phyloP scores from a whole-genome alignment of 2,329 filamentous ascomycete genomes.

The Rhinocladiella mackenziei region DNA sequence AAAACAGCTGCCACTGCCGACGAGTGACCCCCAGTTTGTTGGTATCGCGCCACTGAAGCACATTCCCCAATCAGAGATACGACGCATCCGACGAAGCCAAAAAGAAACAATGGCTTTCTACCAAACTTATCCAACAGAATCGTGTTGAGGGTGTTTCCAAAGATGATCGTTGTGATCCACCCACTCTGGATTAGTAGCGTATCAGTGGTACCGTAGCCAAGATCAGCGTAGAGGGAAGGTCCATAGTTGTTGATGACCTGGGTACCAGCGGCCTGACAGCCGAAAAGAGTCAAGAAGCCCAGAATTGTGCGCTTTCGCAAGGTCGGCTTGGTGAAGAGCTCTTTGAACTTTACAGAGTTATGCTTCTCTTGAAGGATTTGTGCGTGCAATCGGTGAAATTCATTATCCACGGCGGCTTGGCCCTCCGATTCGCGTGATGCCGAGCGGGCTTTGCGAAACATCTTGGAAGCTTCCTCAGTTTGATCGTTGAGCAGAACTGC shows the following conservation, averaged over 20 bases:
- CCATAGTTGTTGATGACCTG: constrained; percentile 22
- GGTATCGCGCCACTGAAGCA: constrained; percentile 48
- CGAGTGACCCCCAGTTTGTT: constrained; percentile 42
- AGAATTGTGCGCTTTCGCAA: constrained; percentile 7
- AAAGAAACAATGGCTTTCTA: constrained; percentile 35
- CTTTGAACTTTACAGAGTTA: neutral
- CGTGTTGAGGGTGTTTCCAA: constrained; percentile 29
- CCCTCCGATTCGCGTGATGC: constrained; percentile 48
- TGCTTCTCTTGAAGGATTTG: neutral
- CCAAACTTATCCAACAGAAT: constrained; percentile 39
- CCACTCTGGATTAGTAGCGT: constrained; percentile 15
- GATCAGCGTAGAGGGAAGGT: constrained; percentile 12
- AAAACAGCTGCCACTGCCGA: constrained; percentile 62
- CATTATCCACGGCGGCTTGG: constrained; percentile 57
- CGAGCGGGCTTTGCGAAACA: neutral
- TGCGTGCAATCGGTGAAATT: constrained; percentile 14
- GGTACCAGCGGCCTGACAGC: constrained; percentile 7
- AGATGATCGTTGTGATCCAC: constrained; percentile 16
- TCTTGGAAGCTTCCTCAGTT: neutral
- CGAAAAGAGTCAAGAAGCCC: constrained; percentile 10
- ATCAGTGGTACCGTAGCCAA: constrained; percentile 16
- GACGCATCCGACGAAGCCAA: constrained; percentile 35
- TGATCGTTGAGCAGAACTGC: neutral
- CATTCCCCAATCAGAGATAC: constrained; percentile 33
- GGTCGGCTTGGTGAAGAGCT: neutral